These are phyloP conservation scores for Microsporum audouinii DNA, from an alignment of 2,329 filamentous ascomycete species.

Conservation along the genomic window DNA sequence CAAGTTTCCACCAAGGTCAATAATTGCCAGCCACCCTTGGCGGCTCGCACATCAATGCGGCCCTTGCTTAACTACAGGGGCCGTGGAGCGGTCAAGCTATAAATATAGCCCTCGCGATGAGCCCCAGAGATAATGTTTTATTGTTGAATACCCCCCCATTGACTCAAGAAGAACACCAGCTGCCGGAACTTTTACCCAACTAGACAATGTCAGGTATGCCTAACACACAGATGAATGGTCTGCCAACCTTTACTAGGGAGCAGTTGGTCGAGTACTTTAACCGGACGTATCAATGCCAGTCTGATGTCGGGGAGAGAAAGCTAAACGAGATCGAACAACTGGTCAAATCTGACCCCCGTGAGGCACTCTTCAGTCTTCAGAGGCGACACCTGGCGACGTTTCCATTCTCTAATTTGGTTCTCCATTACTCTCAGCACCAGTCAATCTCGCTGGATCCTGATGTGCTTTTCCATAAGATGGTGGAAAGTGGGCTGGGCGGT, in stretches of 20 bases:
- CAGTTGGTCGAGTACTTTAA: constrained; percentile 29
- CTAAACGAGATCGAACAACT: constrained; percentile 21
- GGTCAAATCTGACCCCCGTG: constrained; percentile 23
- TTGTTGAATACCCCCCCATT: background rate
- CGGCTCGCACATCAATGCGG: no score
- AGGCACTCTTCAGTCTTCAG: constrained; percentile 26
- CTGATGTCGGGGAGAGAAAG: constrained; percentile 13
- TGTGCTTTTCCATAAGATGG: constrained; percentile 44
- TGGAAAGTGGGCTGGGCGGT: constrained; percentile 41
- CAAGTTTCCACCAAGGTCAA: no score
- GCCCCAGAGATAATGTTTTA: no score
- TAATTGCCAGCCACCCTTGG: no score
- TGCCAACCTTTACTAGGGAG: constrained; percentile 24
- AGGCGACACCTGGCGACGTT: constrained; percentile 38
- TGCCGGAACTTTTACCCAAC: background rate
- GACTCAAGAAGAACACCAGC: background rate
- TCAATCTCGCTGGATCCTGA: constrained; percentile 40
- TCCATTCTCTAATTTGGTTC: constrained; percentile 46
- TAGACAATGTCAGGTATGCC: background rate
- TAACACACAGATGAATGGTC: background rate
- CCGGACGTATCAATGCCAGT: constrained; percentile 19
- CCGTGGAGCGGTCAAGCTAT: no score
- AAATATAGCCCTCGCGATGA: no score
- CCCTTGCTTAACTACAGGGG: no score
- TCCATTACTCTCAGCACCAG: constrained; percentile 44